Evolutionary conservation across 106 monocot species (phyloP), one percentile per base, ranked within the genome.

Genomic region (Dendrobium catenatum): DNA sequence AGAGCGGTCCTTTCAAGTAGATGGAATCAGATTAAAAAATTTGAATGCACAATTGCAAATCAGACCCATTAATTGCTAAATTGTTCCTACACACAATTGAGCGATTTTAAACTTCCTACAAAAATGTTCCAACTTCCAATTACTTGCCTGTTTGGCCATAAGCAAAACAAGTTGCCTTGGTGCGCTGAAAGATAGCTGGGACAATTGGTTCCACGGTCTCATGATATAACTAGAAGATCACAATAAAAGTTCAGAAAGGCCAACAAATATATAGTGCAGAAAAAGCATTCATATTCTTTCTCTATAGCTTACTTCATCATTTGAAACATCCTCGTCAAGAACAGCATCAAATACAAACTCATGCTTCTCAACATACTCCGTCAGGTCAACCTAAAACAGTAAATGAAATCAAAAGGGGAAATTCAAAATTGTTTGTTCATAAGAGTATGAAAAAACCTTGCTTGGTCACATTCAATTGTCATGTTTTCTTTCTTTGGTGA

Each of bases 341-440:
- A 95, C 97, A 67, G 94, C 92, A 86, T 98, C 97, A 87, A 98
- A 98, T 33, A 98, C 92, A 86, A 98, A 98, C 77, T 93, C 97
- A 90, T 98, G 97, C 77, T 85, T 94, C 82, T 98, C 97, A 83
- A 94, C 55, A 85, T 95, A 98, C 77, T 94, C 97, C 64, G 97
- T 98, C 58, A 98, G 77, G 64, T 98, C 97, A 85, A 95, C 97
- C 93, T 98, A 79, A 3, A 80, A 19, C 7, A 85, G 64, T 29
- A 27, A 33, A 61, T 70, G n/a, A 48, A 8, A 78, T 73, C 48
- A 80, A 41, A 48, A 67, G 31, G 15, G 31, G 31, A 70, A 26
- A 31, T 40, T 11, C 40, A 72, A 72, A 40, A 40, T 72, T 40
- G 33, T 16, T 72, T 72, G 40, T 10, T 16, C 24, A 66, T 26